Conservation (phyloP, 169 alveolate species). For the Nephromyces sp. region DNA sequence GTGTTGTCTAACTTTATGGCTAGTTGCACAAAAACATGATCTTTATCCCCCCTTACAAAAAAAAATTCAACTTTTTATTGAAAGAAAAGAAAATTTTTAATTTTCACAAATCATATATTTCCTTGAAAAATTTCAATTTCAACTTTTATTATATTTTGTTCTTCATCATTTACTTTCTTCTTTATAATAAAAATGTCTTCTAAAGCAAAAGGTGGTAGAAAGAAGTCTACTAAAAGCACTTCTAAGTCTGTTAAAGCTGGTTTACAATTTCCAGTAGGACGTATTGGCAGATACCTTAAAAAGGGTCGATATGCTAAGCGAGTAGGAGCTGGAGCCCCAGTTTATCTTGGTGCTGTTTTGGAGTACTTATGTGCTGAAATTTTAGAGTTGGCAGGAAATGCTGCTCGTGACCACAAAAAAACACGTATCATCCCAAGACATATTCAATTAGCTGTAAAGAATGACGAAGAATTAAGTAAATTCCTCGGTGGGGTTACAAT, state of each 20-base stretch:
- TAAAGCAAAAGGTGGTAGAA: constrained; percentile 66
- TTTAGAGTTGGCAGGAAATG: constrained; percentile 96
- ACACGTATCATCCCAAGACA: constrained; percentile 97
- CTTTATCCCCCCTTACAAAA: too few relatives aligned
- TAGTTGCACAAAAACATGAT: too few relatives aligned
- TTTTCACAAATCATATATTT: too few relatives aligned
- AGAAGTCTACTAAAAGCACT: constrained; percentile 65
- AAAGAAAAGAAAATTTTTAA: too few relatives aligned
- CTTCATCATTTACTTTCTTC: not conserved
- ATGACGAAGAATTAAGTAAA: constrained; percentile 95
- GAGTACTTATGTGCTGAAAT: constrained; percentile 97
- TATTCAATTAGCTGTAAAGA: constrained; percentile 93
- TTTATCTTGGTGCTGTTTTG: constrained; percentile 94
- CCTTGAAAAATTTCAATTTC: too few relatives aligned
- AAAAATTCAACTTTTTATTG: too few relatives aligned
- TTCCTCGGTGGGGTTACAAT: constrained; percentile 92
- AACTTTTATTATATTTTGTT: too few relatives aligned
- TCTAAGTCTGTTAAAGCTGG: constrained; percentile 97
- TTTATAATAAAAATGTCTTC: constrained; percentile 16
- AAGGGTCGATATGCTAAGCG: constrained; percentile 95
- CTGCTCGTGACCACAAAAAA: constrained; percentile 93
- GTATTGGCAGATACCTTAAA: constrained; percentile 92
- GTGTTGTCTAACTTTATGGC: too few relatives aligned
- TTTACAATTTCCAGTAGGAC: constrained; percentile 97
- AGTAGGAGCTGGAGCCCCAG: constrained; percentile 58